A percentile compares a stretch with the other conserved stretches of the same genome.
Conservation (phyloP, 2,329 filamentous ascomycete species). For the Tolypocladium pustulatum region DNA sequence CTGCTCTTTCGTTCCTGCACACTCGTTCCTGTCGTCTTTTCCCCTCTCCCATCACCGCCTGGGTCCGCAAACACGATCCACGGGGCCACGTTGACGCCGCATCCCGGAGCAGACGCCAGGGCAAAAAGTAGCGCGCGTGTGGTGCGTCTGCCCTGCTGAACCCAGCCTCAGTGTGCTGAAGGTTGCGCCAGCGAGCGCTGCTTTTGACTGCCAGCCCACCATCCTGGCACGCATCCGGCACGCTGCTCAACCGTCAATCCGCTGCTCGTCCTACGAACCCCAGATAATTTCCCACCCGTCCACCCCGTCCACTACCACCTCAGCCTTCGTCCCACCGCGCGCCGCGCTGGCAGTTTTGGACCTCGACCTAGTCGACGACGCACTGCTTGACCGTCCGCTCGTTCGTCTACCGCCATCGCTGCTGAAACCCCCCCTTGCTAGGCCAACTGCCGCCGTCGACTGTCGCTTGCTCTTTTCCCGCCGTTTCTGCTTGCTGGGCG, state of each 20-base stretch:
- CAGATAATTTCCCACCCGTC: constrained; percentile 14
- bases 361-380: constrained; percentile 6
- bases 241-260: neutral
- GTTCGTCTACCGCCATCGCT: constrained; percentile 3
- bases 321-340: constrained; percentile 17
- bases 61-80: neutral
- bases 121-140: neutral
- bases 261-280: constrained; percentile 12
- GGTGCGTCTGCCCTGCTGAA: neutral
- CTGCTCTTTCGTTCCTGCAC: neutral
- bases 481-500: neutral
- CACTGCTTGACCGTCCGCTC: constrained; percentile 1
- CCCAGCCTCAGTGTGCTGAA: constrained; percentile 1
- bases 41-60: neutral
- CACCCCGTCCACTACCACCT: constrained; percentile 9
- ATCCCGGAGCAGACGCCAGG: neutral
- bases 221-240: constrained; percentile 3
- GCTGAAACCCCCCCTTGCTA: constrained; percentile 6
- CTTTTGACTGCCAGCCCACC: neutral
- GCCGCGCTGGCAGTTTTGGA: constrained; percentile 4
- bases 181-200: neutral
- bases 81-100: neutral
- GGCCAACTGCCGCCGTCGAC: constrained; percentile 4
- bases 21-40: neutral
- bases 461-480: neutral